phyloP scores from a whole-genome alignment of 208 protist genomes.

The Trypanosoma conorhini region DNA sequence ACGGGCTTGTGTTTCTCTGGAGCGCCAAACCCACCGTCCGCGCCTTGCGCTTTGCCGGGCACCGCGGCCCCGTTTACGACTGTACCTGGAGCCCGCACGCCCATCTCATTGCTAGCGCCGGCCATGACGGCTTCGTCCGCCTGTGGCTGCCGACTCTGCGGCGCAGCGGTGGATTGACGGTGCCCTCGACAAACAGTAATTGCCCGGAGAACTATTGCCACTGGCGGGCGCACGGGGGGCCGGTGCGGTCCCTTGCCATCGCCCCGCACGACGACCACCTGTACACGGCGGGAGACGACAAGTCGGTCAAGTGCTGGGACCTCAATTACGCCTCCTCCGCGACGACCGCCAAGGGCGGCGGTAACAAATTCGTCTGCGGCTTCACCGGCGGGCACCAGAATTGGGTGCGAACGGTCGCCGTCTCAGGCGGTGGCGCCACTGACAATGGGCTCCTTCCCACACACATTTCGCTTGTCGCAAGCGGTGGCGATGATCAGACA shows the following conservation, averaged over 20 bases:
- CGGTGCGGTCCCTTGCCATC: constrained; percentile 68
- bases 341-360: constrained; percentile 3
- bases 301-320: constrained; percentile 86
- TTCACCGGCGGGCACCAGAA: constrained; percentile 78
- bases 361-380: constrained; percentile 54
- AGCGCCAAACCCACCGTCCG: constrained; percentile 64
- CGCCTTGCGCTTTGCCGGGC: constrained; percentile 74
- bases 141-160: constrained; percentile 73
- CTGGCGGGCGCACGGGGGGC: constrained; percentile 71
- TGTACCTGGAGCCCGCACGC: constrained; percentile 48
- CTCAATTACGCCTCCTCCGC: constrained; percentile 36
- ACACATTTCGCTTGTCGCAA: constrained; percentile 53
- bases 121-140: constrained; percentile 84
- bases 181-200: constrained; percentile 1
- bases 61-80: constrained; percentile 75
- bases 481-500: constrained; percentile 79
- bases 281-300: constrained; percentile 85
- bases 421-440: constrained; percentile 41
- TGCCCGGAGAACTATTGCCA: constrained; percentile 26
- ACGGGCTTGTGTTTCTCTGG: constrained; percentile 90
- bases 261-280: constrained; percentile 65
- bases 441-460: constrained; percentile 32
- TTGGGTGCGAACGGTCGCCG: constrained; percentile 74
- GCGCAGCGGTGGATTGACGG: constrained; percentile 20
- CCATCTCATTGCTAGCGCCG: constrained; percentile 65